These are phyloP conservation scores for Penicillium brevicompactum DNA, from an alignment of 2,329 filamentous ascomycete species.

Conservation along the genomic window DNA sequence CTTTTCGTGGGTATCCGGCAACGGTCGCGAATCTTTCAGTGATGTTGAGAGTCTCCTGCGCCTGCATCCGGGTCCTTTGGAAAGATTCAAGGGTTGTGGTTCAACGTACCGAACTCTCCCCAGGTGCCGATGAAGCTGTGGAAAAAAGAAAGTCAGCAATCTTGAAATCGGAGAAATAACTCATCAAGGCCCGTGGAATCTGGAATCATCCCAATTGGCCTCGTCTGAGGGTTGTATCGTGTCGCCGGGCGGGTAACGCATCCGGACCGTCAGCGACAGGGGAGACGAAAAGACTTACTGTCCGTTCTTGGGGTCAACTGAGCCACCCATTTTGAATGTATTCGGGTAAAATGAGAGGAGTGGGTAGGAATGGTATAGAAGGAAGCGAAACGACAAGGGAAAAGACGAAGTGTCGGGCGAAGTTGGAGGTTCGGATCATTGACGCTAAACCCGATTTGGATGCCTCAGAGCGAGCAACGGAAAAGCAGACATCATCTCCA, in stretches of 20 bases:
- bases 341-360: conserved; percentile 15
- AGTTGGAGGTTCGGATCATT: conserved; percentile 29
- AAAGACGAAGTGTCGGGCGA: conserved; percentile 35
- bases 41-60: conserved; percentile 2
- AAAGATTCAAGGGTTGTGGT: conserved; percentile 16
- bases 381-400: conserved; percentile 23
- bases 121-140: conserved; percentile 72
- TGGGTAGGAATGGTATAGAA: conserved; percentile 13
- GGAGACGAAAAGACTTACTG: conserved; percentile 37
- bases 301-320: conserved; percentile 47
- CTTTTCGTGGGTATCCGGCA: neutral
- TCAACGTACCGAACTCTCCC: conserved; percentile 71
- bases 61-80: conserved; percentile 15
- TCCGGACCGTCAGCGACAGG: conserved; percentile 13
- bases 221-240: conserved; percentile 6
- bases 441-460: conserved; percentile 40
- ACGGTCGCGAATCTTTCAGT: neutral
- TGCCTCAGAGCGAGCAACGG: conserved; percentile 20
- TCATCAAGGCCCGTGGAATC: neutral
- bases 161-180: neutral
- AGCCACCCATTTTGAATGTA: conserved; percentile 40
- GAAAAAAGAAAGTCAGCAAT: conserved; percentile 27
- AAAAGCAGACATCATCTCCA: conserved; percentile 42
- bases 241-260: conserved; percentile 20
- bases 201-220: neutral